Conservation (phyloP, 257 asterid species). For the Salvia rosmarinus region DNA sequence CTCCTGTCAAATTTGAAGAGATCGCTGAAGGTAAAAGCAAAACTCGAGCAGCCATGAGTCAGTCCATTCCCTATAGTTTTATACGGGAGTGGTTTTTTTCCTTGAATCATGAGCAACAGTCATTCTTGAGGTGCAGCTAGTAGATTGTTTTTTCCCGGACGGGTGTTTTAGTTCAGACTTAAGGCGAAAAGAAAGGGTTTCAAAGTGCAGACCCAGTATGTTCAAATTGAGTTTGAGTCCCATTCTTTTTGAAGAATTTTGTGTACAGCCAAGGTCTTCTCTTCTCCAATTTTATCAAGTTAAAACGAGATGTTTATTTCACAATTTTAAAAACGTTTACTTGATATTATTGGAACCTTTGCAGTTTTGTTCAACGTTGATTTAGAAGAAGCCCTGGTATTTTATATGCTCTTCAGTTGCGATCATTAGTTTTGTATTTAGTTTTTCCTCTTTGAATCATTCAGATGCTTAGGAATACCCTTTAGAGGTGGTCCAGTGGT, state of each 20-base stretch:
- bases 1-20: constrained; percentile 54
- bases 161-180: background rate
- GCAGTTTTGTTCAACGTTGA: constrained; percentile 11
- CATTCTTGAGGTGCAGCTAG: constrained; percentile 43
- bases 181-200: background rate
- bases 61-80: constrained; percentile 42
- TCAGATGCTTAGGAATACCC: too few species aligned
- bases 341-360: background rate
- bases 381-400: background rate
- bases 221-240: too few species aligned
- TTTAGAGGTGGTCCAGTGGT: too few species aligned
- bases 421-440: background rate
- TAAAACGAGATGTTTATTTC: background rate
- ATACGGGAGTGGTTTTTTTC: constrained; percentile 66
- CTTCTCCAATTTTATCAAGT: background rate
- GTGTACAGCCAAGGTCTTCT: constrained; percentile 12
- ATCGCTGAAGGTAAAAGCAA: constrained; percentile 38
- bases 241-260: constrained; percentile 10
- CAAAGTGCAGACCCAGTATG: background rate
- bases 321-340: background rate
- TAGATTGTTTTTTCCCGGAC: background rate
- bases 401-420: background rate
- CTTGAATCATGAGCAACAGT: constrained; percentile 61
- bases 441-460: too few species aligned
- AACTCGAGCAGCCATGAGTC: constrained; percentile 34